phyloP scores from a whole-genome alignment of 805 yeast species.

The Peterozyma toletana region DNA sequence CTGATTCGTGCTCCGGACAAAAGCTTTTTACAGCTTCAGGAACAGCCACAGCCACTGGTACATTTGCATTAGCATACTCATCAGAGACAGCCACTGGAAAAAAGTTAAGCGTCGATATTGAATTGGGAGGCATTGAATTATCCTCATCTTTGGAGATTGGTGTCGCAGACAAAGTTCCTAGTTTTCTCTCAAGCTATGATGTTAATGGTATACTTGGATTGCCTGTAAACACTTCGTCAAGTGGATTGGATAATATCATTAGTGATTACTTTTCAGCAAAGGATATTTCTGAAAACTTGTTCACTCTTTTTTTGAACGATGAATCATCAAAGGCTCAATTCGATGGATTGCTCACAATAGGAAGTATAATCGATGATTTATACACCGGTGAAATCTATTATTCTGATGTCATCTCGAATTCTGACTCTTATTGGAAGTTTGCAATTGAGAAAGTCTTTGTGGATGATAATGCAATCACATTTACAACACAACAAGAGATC shows the following conservation, averaged over 20 bases:
- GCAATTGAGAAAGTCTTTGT: constrained; percentile 29
- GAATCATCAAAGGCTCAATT: constrained; percentile 17
- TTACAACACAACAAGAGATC: constrained; percentile 18
- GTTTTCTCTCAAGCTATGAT: constrained; percentile 41
- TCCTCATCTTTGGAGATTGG: constrained; percentile 42
- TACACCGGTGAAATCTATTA: constrained; percentile 35
- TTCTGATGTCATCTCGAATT: constrained; percentile 25
- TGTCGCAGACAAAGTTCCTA: constrained; percentile 44
- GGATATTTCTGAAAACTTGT: constrained; percentile 28
- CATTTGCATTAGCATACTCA: constrained; percentile 45
- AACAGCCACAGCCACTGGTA: constrained; percentile 14
- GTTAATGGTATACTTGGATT: constrained; percentile 59
- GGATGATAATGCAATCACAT: constrained; percentile 23
- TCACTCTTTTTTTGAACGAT: constrained; percentile 38
- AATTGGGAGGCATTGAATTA: constrained; percentile 27
- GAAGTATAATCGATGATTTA: constrained; percentile 27
- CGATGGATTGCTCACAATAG: constrained; percentile 37
- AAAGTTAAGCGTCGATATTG: constrained; percentile 30
- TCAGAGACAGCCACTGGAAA: constrained; percentile 47
- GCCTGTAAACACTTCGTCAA: constrained; percentile 30
- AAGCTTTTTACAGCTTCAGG: constrained; percentile 21
- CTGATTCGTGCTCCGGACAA: constrained; percentile 29
- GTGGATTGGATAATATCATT: constrained; percentile 30
- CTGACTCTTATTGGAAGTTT: constrained; percentile 45
- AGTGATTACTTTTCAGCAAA: constrained; percentile 26